phyloP scores from a whole-genome alignment of 345 rosid species.

The Sisymbrium irio region DNA sequence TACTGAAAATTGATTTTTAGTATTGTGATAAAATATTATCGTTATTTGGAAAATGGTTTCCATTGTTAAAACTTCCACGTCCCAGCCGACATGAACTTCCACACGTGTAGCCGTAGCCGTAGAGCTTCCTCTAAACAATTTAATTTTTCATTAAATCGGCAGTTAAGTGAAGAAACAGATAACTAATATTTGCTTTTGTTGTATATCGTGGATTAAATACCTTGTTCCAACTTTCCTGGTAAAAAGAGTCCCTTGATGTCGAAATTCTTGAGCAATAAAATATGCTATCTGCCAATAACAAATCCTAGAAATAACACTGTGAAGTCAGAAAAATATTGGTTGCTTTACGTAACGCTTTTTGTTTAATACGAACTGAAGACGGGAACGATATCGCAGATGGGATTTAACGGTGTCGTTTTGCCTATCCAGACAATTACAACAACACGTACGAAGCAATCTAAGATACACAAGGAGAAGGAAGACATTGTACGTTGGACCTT shows the following conservation, averaged over 20 bases:
- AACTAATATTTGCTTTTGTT: background rate
- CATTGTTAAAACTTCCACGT: background rate
- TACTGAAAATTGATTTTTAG: too few species aligned
- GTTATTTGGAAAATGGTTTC: background rate
- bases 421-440: slow-evolving; percentile 34
- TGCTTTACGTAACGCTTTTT: slow-evolving; percentile 55
- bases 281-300: background rate
- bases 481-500: slow-evolving; percentile 61
- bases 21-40: background rate
- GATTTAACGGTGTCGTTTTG: slow-evolving; percentile 36
- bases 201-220: background rate
- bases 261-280: slow-evolving; percentile 6
- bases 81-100: background rate
- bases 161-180: slow-evolving; percentile 21
- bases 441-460: slow-evolving; percentile 49
- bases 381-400: slow-evolving; percentile 26
- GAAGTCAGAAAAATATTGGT: slow-evolving; percentile 28
- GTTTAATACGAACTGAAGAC: background rate
- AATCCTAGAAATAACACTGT: background rate
- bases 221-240: background rate
- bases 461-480: slow-evolving; percentile 71
- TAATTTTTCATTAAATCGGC: background rate
- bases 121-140: background rate
- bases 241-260: background rate
- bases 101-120: background rate